Evolutionary conservation across 2,329 filamentous ascomycete genomes (phyloP).

Genomic region (Rugonectria rugulosa): DNA sequence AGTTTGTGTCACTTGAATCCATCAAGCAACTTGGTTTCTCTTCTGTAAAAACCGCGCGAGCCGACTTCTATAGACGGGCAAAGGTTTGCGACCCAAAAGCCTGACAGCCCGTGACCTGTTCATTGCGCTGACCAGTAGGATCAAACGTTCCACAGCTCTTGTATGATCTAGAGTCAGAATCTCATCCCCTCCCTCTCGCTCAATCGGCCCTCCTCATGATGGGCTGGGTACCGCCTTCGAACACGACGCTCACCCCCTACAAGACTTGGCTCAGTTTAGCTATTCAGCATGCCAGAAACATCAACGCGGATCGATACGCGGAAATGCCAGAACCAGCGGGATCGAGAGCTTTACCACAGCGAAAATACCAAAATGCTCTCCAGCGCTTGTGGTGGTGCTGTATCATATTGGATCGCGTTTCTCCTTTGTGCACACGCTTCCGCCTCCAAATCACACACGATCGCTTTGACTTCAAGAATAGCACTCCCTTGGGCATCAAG

Average conservation of each 20-base stretch:
- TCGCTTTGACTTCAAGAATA: not conserved
- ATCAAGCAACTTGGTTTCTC: slow-evolving; percentile 1
- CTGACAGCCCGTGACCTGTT: not conserved
- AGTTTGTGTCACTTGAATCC: not conserved
- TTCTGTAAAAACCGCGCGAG: not conserved
- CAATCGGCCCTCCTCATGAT: slow-evolving; percentile 12
- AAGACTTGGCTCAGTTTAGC: not conserved
- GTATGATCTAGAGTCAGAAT: slow-evolving; percentile 9
- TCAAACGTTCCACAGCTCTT: not conserved
- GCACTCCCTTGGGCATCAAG: not conserved
- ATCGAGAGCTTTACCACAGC: not conserved
- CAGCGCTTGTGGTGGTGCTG: not conserved
- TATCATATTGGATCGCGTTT: not conserved
- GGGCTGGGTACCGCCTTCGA: not conserved
- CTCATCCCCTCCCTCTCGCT: not conserved
- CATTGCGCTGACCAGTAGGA: not conserved
- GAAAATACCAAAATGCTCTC: not conserved
- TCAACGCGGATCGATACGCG: not conserved
- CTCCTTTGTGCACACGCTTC: not conserved
- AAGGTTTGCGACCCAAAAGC: not conserved
- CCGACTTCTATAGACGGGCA: slow-evolving; percentile 1
- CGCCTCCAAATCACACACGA: not conserved
- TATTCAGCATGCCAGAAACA: not conserved
- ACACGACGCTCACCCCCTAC: not conserved
- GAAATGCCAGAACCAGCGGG: not conserved